Conservation (phyloP, 2,329 filamentous ascomycete genomes). For the Colletotrichum zoysiae region DNA sequence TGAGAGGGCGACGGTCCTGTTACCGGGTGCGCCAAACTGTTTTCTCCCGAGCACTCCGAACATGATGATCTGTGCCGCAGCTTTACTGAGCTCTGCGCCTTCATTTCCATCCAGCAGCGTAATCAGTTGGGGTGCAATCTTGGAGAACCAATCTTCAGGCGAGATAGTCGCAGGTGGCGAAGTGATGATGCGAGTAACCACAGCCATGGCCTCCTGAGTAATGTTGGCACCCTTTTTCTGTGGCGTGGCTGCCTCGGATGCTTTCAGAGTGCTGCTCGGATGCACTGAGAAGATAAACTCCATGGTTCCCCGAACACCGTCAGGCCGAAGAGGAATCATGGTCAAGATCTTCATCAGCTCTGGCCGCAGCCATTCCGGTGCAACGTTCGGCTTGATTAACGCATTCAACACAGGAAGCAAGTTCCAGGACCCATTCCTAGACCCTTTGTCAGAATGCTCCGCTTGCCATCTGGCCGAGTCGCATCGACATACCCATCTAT, state of each 20-base stretch:
- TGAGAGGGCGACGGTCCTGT: conserved; percentile 18
- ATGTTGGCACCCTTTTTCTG: conserved; percentile 73
- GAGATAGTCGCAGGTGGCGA: conserved; percentile 67
- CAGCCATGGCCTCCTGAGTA: conserved; percentile 75
- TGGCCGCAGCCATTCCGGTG: conserved; percentile 70
- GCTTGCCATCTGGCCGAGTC: conserved; percentile 25
- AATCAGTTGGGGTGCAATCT: conserved; percentile 72
- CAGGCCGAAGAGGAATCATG: conserved; percentile 69
- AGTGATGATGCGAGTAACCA: conserved; percentile 72
- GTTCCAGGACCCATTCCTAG: conserved; percentile 57
- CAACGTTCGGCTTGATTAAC: conserved; percentile 71
- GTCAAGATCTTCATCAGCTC: conserved; percentile 70
- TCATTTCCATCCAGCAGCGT: conserved; percentile 71
- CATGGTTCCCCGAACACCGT: conserved; percentile 75
- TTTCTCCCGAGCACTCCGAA: conserved; percentile 76
- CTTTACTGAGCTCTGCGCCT: conserved; percentile 69
- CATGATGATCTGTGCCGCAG: conserved; percentile 72
- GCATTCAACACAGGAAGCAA: conserved; percentile 73
- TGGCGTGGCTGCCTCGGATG: conserved; percentile 56
- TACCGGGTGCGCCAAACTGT: conserved; percentile 72
- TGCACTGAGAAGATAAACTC: conserved; percentile 80
- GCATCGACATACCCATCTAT: conserved; percentile 58
- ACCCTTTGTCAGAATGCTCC: conserved; percentile 43
- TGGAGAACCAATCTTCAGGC: conserved; percentile 70
- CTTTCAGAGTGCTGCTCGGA: conserved; percentile 61